Base-by-base conservation (phyloP, 1,284 basidiomycete genomes). In the Ganoderma leucocontextum region DNA sequence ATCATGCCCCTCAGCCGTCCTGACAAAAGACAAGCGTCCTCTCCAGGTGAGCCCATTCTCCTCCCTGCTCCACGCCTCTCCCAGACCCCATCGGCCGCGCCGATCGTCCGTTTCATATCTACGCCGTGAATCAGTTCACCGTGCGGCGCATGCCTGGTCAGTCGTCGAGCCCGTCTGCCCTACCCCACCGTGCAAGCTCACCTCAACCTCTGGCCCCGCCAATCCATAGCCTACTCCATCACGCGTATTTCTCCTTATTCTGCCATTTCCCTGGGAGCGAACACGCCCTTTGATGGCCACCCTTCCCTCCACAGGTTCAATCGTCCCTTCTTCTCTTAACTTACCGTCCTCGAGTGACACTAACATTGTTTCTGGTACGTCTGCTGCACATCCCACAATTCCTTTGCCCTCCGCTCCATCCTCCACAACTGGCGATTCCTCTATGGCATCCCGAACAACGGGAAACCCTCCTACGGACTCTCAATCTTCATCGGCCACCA, bases 11-110 rank as follows among this genome's bases (percentile, higher is more conserved):
- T 35, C 47, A 39, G 55, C 33, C 39, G 41, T 33, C 58, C 49
- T 12, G 36, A 36, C 68, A 72, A 67, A 66, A 68, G 66, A 68
- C 66, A 70, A 60, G 42, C 49, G 12, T 63, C 64, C 36, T 52
- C 64, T 49, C 41, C 63, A 70, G 71, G 71, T 72, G 49, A 66
- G 71, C 65, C 57, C 35, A 39, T 58, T 63, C 49, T 57, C 55
- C 52, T 6, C 42, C 47, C 38, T 36, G 22, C 61, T 61, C 52
- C 49, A 22, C 44, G 39, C 59, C 36, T 62, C 53, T 52, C 61
- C 44, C 57, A 13, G 38, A 41, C 60, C 39, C 29, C 41, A 15
- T 42, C 53, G 39, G 36, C 41, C 35, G 55, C n/a, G 35, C 4
- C 55, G 55, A 58, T 58, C 55, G 55, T 58, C 55, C 55, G 29